These are phyloP conservation scores for Trichoderma semiorbis DNA, from an alignment of 2,329 filamentous ascomycete genomes.

Conservation along the genomic window DNA sequence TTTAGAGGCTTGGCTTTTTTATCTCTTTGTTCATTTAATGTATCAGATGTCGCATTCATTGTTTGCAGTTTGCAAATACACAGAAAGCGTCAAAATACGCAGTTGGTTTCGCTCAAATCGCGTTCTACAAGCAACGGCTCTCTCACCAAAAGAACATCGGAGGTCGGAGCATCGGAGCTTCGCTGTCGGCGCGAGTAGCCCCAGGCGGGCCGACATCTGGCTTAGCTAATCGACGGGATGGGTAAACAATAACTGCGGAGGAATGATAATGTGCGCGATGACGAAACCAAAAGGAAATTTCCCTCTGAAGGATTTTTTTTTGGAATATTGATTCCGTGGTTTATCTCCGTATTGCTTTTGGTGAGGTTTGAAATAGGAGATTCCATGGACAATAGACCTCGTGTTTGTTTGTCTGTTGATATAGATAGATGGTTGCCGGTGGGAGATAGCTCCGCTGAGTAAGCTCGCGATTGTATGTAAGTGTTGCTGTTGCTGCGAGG, in stretches of 20 bases:
- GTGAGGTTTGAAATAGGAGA: not conserved
- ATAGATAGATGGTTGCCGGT: not conserved
- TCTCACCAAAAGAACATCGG: not conserved
- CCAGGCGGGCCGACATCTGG: not conserved
- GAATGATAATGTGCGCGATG: not conserved
- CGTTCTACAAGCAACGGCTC: not conserved
- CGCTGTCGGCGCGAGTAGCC: not conserved
- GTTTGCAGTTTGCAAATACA: too few species aligned
- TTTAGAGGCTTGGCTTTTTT: too few species aligned
- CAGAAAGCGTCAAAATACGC: too few species aligned
- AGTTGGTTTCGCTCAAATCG: too few species aligned
- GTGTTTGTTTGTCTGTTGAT: not conserved
- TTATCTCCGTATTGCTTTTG: not conserved
- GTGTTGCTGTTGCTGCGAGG: not conserved
- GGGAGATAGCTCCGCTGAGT: not conserved
- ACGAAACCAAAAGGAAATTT: not conserved
- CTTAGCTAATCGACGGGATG: conserved; percentile 3
- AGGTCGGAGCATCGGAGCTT: not conserved
- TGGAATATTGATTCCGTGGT: not conserved
- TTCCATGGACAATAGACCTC: not conserved
- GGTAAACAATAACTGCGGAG: not conserved
- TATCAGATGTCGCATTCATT: too few species aligned
- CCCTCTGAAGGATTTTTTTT: not conserved
- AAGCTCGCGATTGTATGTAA: not conserved
- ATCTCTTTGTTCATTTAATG: too few species aligned